These are phyloP conservation scores for Haplographium delicatum DNA, from an alignment of 495 filamentous ascomycete genomes.

Conservation along the genomic window DNA sequence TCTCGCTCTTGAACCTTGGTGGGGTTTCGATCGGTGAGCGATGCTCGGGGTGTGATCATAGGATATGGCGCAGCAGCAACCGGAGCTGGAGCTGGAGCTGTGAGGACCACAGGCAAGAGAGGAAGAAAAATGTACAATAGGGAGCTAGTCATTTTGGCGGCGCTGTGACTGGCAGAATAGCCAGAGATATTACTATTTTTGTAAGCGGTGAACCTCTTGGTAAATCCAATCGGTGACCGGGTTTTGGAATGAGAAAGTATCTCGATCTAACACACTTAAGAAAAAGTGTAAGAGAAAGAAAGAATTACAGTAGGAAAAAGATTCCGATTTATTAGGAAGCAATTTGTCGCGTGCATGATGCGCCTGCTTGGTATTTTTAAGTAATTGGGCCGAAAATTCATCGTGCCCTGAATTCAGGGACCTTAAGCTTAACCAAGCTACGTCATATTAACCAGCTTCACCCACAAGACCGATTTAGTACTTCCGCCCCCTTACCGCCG, in stretches of 20 bases:
- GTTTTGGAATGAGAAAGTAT: too few relatives aligned
- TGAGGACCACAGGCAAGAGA: conserved; percentile 17
- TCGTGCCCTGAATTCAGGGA: too few relatives aligned
- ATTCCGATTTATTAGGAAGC: not conserved
- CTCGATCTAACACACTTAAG: too few relatives aligned
- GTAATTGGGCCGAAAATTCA: too few relatives aligned
- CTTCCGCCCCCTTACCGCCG: too few relatives aligned
- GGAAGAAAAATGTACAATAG: not conserved
- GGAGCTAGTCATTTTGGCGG: not conserved
- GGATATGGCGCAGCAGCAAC: conserved; percentile 33
- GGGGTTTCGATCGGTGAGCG: conserved; percentile 30
- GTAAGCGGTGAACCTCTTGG: too few relatives aligned
- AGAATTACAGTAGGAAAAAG: not conserved
- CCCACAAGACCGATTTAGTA: too few relatives aligned
- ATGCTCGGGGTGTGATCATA: conserved; percentile 42
- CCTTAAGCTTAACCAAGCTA: too few relatives aligned
- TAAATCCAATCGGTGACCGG: too few relatives aligned
- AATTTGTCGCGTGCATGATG: not conserved
- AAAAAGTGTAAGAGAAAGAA: not conserved
- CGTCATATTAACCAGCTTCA: too few relatives aligned
- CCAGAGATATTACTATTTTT: too few relatives aligned
- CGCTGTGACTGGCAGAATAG: not conserved
- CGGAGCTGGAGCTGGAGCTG: conserved; percentile 15
- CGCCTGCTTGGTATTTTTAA: not conserved
- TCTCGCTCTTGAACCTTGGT: conserved; percentile 25